Base-by-base conservation (phyloP, 768 basidiomycete genomes). In the Coprinopsis strossmayeri region DNA sequence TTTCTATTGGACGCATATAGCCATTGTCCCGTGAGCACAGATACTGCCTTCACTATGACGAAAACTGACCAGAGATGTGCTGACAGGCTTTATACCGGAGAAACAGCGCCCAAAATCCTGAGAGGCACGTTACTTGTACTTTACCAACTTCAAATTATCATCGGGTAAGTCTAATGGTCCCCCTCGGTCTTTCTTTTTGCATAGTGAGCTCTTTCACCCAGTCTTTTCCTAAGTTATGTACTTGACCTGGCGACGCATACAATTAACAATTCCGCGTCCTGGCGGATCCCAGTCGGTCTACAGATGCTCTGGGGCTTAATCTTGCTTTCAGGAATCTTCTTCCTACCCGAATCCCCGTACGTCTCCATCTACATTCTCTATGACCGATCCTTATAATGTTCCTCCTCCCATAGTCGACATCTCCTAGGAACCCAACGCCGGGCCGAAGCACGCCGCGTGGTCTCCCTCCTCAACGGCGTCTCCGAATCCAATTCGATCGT, bases 321-420 rank as follows among this genome's bases (percentile, higher is more conserved):
- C 39, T 65, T 88, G 21, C 71, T 86, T 20, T 78, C 78, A 17
- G 82, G 86, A 12, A 78, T 87, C 42, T 77, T 87, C 62, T 84
- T 84, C 72, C 67, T 89, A 1, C 86, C 87, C 1, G 87, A 89
- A 58, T 87, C 84, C 2, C 87, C 87, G 79, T 82, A 61, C 17
- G 81, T 70, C 34, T 38, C n/a, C 21, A n/a, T 46, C 38, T 38
- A 38, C 20, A 18, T 38, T 38, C 37, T 38, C 37, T 38, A 32
- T 32, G 30, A 32, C 30, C 15, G 15, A 32, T 15, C 30, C 30
- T 18, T 5, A 30, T 38, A 23, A 20, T 30, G 17, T 21, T 37
- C 34, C 13, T 5, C 10, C 12, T 23, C 35, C 20, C 3, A n/a
- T 44, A 84, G 82, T 18, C 84, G 86, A 58, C 82, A 86, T 54